Evolutionary conservation across 1,284 basidiomycete genomes (phyloP), one percentile per base, ranked within the genome.

Genomic region (Thelephora terrestris): DNA sequence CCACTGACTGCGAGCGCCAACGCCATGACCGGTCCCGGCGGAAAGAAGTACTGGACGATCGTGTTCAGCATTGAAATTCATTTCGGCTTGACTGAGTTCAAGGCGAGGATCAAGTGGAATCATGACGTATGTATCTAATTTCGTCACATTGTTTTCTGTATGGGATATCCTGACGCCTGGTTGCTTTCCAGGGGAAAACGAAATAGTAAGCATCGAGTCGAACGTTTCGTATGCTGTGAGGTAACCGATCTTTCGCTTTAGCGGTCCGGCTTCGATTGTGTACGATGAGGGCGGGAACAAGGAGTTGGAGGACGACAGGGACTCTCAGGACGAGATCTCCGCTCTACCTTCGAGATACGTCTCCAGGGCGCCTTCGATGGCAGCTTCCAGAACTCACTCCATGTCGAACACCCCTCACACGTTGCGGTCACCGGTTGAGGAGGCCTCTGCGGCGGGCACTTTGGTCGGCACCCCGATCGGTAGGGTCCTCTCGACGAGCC

Each of bases 31-130:
- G 78, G 82, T 1, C 74, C 64, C 54, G 74, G 73, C 43, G 80
- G 80, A 45, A 82, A 78, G 64, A 78, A 71, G 12, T 87, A 85
- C 55, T 86, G 82, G 82, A 85, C 81, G 18, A 85, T 86, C 51
- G 78, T 86, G 18, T 87, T 86, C 62, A 82, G 80, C 32, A 79
- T 88, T 32, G 85, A 87, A 60, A 86, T 88, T 49, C 82, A 86
- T 59, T 87, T 87, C 52, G 85, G 85, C 36, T 59, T 86, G 53
- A 87, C 84, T 1, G 85, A 88, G 63, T 86, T 87, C 66, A 81
- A 70, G 60, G 82, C 85, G 1, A 73, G 85, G 47, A 85, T 87
- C 52, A 87, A 86, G 61, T 87, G 84, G 85, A 71, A 78, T 42
- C 84, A 87, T 58, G 78, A 82, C 58, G 83, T 85, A 58, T 53